Base-by-base conservation (phyloP, 495 filamentous ascomycete genomes). In the Xylaria bambusicola region DNA sequence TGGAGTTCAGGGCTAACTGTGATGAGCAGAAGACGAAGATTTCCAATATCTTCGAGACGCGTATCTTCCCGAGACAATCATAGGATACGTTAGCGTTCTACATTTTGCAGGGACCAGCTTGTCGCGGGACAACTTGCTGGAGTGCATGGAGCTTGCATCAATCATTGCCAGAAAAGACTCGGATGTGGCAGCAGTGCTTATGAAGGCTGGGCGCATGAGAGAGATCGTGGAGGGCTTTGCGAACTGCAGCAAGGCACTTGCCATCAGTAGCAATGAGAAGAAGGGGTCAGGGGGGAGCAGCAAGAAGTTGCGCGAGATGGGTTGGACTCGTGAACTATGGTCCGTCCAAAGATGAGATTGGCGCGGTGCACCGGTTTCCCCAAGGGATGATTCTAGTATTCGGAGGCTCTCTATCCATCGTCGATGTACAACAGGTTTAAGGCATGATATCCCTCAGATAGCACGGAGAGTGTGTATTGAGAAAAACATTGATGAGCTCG, bases 211-310 rank as follows among this genome's bases (percentile, higher is more conserved):
- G 8, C 82, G 89, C 29, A 89, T 95, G 88, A 79, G 82, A 58
- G 90, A 94, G 79, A 77, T 97, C 8, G 80, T 94, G 21, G 84
- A 89, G 63, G 80, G 80, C 21, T 84, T 96, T 66, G 91, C 91
- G 0, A 70, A 82, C 52, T 83, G 84, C 52, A 90, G 89, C 73
- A 88, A 87, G 70, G 84, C 84, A 13, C 84, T 96, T 68, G 80
- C 94, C 3, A 77, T 86, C 13, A 79, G 82, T 56, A 81, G 82
- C 36, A 83, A 77, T 56, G 75, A 80, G 33, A 79, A 77, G 71
- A 75, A 74, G 48, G 66, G 67, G 23, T 27, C 70, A 3, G 71
- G 72, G 38, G 62, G 55, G 2, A 71, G 68, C 5, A 80, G 69
- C 54, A 80, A 78, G 48, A 84, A 80, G 68, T 85, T 79, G 67